Conservation (phyloP, 169 alveolate genomes). For the Eimeria praecox region DNA sequence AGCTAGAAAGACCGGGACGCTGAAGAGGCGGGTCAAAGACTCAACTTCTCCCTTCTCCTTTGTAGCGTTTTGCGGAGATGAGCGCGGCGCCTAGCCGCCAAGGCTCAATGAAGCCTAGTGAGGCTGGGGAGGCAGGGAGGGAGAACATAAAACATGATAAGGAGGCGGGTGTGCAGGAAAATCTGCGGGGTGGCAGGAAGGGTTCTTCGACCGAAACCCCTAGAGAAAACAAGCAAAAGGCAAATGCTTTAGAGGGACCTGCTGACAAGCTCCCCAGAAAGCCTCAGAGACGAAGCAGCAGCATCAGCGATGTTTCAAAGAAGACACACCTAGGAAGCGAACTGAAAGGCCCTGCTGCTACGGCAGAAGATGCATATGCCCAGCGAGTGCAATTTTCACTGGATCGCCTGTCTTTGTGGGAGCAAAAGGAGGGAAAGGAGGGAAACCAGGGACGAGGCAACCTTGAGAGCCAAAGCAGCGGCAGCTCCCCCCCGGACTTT, state of each 20-base stretch:
- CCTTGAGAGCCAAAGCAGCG: background rate
- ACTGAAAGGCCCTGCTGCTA: background rate
- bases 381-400: background rate
- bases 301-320: background rate
- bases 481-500: constrained; percentile 51
- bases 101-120: background rate
- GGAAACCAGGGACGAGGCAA: background rate
- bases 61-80: background rate
- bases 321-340: background rate
- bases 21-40: background rate
- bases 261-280: background rate
- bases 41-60: background rate
- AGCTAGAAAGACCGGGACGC: background rate
- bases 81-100: background rate
- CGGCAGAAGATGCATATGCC: background rate
- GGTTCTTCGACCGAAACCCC: background rate
- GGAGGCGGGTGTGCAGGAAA: background rate
- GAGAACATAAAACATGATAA: background rate
- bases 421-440: background rate
- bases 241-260: background rate
- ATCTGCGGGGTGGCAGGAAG: background rate
- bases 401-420: background rate
- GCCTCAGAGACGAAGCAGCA: background rate
- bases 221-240: background rate
- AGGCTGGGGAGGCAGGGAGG: background rate